phyloP scores from a whole-genome alignment of 2,329 filamentous ascomycete species.

The Sporothrix globosa region DNA sequence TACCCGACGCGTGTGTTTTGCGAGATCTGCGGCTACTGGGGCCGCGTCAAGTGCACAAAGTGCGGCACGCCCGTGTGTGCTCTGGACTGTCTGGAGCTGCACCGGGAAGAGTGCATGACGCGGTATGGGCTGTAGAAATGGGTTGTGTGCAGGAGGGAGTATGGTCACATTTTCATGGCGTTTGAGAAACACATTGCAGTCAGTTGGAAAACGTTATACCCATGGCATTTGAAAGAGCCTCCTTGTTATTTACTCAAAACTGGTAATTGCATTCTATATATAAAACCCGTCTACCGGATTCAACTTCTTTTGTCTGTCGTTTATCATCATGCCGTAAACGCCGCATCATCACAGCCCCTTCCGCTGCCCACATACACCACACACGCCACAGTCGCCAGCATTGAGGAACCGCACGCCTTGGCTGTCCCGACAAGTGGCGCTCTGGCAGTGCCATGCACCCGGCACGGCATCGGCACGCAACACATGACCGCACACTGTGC shows the following conservation, averaged over 20 bases:
- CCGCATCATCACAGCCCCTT: neutral
- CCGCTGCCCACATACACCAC: slow-evolving; percentile 66
- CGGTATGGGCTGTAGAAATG: slow-evolving; percentile 57
- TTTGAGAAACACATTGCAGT: neutral
- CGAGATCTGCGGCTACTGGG: slow-evolving; percentile 82
- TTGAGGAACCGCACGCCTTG: slow-evolving; percentile 65
- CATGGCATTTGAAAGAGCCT: neutral
- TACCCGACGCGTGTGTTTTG: slow-evolving; percentile 71
- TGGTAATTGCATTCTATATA: neutral
- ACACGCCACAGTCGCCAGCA: slow-evolving; percentile 68
- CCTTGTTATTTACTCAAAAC: neutral
- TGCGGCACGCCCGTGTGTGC: slow-evolving; percentile 80
- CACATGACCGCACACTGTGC: slow-evolving; percentile 71
- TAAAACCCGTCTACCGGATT: neutral
- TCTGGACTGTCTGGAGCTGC: slow-evolving; percentile 71
- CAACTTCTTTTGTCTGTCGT: neutral
- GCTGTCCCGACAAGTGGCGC: slow-evolving; percentile 57
- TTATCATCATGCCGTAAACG: neutral
- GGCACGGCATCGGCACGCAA: slow-evolving; percentile 58
- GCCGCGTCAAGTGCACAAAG: slow-evolving; percentile 72
- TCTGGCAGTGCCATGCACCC: slow-evolving; percentile 66
- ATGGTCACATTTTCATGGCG: neutral
- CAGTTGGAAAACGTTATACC: slow-evolving; percentile 1
- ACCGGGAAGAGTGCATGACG: slow-evolving; percentile 71
- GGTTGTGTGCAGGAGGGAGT: neutral